Evolutionary conservation across 371 early-diverging fungal genomes (phyloP), one percentile per base, ranked within the genome.

Genomic region (Batkoa obscura): DNA sequence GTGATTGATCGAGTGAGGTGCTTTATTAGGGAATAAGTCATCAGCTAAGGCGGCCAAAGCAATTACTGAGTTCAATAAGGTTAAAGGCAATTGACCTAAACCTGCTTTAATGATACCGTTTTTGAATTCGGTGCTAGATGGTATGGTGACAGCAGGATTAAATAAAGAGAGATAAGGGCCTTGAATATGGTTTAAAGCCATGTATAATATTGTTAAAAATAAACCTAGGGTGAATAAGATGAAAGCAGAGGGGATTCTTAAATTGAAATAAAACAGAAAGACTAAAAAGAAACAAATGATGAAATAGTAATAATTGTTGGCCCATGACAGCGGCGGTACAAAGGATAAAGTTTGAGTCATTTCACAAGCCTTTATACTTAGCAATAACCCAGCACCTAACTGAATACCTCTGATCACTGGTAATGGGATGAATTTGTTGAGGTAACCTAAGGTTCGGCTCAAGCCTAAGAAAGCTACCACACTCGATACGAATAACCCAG

Each of bases 51-150:
- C 77, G 23, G 79, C 75, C 15, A 88, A 66, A 2, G 89, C 90
- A 58, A 89, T 77, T 4, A 86, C 87, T 13, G 90, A 90, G 68
- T 92, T 90, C 47, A 90, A 69, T 23, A 77, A 62, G 9, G 90
- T 90, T 53, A 92, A 66, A 4, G 93, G 90, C 17, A 92, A 67
- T 71, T 92, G 90, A 9, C 90, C 90, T n/a, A 90, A 64, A 33
- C 83, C 84, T 0, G 89, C 92, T 51, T 71, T 80, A 31, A 83
- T 57, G 60, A 89, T 81, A 4, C 87, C 90, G 4, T 56, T 68
- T 39, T 67, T 66, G 62, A 86, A 84, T 53, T 87, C 80, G 33
- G 68, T 61, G 33, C 74, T 69, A 2, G 80, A 75, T 0, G 87
- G 82, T 13, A 76, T 73, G 31, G 74, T 70, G 0, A 68, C 64